These are phyloP conservation scores for Fusarium pseudonygamai DNA, from an alignment of 2,329 filamentous ascomycete species.

Conservation along the genomic window DNA sequence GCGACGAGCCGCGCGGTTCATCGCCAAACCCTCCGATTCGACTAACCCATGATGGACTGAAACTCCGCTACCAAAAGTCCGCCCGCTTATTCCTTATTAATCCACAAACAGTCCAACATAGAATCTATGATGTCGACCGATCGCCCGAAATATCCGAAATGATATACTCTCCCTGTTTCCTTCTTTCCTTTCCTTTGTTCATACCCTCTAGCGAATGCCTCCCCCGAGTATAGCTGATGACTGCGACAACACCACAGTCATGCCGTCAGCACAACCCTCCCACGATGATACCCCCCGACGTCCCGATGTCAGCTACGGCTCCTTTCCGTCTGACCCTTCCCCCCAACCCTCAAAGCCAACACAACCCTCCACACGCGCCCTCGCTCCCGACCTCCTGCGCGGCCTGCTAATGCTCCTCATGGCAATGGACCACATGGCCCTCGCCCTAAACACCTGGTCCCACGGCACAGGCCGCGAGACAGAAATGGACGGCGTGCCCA, in stretches of 20 bases:
- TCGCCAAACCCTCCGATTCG: constrained; percentile 12
- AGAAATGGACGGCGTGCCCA: constrained; percentile 49
- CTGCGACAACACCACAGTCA: neutral
- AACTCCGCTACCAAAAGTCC: constrained; percentile 18
- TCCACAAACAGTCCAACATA: neutral
- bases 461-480: constrained; percentile 51
- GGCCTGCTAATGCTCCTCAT: constrained; percentile 57
- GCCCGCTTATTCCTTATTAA: constrained; percentile 21
- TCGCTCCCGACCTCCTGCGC: constrained; percentile 57
- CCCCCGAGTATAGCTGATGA: neutral
- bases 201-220: neutral
- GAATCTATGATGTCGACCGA: constrained; percentile 24
- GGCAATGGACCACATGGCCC: constrained; percentile 55
- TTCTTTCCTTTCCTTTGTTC: neutral
- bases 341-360: constrained; percentile 29
- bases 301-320: constrained; percentile 6
- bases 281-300: neutral
- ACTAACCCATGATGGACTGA: neutral
- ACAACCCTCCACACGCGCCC: constrained; percentile 44
- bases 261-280: constrained; percentile 1
- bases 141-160: constrained; percentile 20
- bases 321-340: neutral
- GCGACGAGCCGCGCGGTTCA: neutral
- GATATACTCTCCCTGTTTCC: neutral
- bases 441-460: constrained; percentile 52